Base-by-base conservation (phyloP, 331 rosid genomes). In the Pyracantha coccinea region DNA sequence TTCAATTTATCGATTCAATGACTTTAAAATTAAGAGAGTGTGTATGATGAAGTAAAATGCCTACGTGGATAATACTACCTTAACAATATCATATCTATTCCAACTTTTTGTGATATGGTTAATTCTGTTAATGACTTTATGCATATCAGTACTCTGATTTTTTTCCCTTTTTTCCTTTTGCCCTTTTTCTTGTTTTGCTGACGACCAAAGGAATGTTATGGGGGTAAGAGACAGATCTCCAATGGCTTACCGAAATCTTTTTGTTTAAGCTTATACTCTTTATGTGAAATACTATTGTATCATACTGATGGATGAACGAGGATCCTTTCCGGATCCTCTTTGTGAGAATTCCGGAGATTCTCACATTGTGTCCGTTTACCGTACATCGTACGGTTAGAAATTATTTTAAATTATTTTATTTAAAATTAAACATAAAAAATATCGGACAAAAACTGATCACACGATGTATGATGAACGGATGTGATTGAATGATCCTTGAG, bases 401-500 rank as follows among this genome's bases (percentile, higher is more conserved):
- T 33, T 3, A 8, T 33, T n/a, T 10, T 33, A 33, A 29, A 2
- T 33, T 33, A 7, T 33, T 33, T 33, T 33, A 33, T 33, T 33
- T 33, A 33, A 33, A 33, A 33, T 33, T 8, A 0, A 33, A 33
- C 8, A 33, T 8, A 33, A 33, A 8, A 3, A 33, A 0, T 33
- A 1, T 33, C 11, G 2, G 41, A 33, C 0, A 0, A 33, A 33
- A 33, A 33, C 11, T 33, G 1, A 33, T 0, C 41, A 3, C 3
- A 33, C 0, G 2, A 33, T 33, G 1, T 33, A 33, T 0, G 10
- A 33, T 33, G 7, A 33, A 33, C 2, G 2, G 0, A 33, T 0
- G 7, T 1, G 10, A 33, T 33, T 7, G 0, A 11, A 45, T 0
- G 19, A 45, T 45, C 2, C 0, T 0, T 0, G 1, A 38, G 5